Percentiles rank a stretch among this genome's conserved stretches.
These are phyloP conservation scores for Colletotrichum lini DNA, from an alignment of 2,329 filamentous ascomycete species.

Conservation along the genomic window DNA sequence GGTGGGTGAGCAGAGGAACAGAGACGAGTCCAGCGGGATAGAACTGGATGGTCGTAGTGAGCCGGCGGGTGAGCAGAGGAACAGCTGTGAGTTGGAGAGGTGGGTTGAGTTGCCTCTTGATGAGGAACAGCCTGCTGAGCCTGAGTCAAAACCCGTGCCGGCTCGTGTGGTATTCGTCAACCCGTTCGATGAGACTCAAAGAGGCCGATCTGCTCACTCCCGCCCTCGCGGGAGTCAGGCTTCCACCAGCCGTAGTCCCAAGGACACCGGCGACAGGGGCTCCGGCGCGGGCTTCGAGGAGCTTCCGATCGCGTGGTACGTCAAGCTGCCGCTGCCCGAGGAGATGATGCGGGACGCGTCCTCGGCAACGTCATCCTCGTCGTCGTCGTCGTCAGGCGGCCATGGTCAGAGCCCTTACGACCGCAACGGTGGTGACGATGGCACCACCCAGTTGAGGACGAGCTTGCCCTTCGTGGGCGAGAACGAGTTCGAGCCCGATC, in stretches of 20 bases:
- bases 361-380: neutral
- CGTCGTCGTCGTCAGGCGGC: neutral
- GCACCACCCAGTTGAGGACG: no score
- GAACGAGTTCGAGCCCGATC: no score
- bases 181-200: neutral
- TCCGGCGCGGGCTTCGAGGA: neutral
- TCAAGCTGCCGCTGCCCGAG: neutral
- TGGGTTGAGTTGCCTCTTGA: neutral
- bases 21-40: no score
- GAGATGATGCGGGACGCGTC: neutral
- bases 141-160: rapidly evolving
- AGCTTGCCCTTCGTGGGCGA: neutral
- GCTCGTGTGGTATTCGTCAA: neutral
- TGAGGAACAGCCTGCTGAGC: neutral
- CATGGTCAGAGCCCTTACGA: neutral
- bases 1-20: neutral
- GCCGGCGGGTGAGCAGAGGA: neutral
- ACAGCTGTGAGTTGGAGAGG: neutral
- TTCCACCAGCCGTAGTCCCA: neutral
- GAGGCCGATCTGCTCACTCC: neutral
- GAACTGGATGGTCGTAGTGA: no score
- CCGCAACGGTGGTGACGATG: neutral
- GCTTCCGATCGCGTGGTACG: neutral
- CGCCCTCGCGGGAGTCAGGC: neutral
- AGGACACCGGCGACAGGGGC: neutral